Percentiles rank a stretch among this genome's conserved stretches.
phyloP scores from a whole-genome alignment of 2,329 filamentous ascomycete species.

The Aphanocladium album region DNA sequence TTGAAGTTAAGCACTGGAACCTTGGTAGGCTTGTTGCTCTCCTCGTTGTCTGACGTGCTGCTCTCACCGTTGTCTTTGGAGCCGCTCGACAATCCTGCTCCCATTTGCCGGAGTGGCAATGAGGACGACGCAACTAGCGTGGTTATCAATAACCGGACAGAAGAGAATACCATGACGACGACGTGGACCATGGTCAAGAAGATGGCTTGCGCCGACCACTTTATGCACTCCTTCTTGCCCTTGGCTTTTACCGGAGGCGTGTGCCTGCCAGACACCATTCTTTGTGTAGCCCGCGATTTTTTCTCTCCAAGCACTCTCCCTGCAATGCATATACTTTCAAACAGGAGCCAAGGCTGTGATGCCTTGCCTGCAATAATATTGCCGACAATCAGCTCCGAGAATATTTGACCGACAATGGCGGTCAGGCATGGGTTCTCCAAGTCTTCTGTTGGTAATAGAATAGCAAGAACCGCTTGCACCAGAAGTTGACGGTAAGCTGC shows the following conservation, averaged over 20 bases:
- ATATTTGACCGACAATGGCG: constrained; percentile 76
- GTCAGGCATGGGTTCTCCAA: constrained; percentile 82
- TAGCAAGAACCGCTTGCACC: constrained; percentile 73
- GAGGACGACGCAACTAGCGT: constrained; percentile 64
- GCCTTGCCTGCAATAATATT: constrained; percentile 74
- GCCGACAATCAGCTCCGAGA: constrained; percentile 85
- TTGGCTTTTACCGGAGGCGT: neutral
- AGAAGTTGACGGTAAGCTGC: constrained; percentile 79
- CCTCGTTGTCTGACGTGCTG: constrained; percentile 20
- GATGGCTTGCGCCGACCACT: constrained; percentile 40
- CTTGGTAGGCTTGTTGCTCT: constrained; percentile 26
- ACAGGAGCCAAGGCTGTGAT: constrained; percentile 84
- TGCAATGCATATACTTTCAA: constrained; percentile 74
- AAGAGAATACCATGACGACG: constrained; percentile 51
- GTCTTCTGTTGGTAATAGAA: constrained; percentile 88
- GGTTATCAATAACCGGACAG: constrained; percentile 60
- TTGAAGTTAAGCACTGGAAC: constrained; percentile 71
- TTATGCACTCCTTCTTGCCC: constrained; percentile 10
- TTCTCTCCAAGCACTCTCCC: constrained; percentile 37
- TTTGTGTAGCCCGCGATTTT: constrained; percentile 18
- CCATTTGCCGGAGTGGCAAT: constrained; percentile 47
- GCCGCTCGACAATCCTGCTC: constrained; percentile 16
- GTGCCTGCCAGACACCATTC: constrained; percentile 12
- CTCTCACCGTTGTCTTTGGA: constrained; percentile 14
- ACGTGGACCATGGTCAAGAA: constrained; percentile 56